Conservation (phyloP, 371 early-diverging fungal genomes). For the Zopfochytrium polystomum region DNA sequence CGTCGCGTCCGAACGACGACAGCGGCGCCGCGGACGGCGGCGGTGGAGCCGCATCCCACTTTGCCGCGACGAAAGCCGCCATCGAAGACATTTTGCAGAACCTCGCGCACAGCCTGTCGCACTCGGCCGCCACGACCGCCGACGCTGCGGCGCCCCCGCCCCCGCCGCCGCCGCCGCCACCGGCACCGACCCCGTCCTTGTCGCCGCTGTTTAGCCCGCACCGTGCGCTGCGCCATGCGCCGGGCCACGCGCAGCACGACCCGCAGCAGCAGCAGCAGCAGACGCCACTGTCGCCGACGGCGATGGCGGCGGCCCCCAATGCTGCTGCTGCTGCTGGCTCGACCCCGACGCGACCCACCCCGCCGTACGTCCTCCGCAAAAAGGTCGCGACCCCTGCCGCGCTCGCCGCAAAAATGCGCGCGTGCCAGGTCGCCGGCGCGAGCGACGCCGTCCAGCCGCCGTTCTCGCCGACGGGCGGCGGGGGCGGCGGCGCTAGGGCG, state of each 20-base stretch:
- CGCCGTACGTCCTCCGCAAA: neutral
- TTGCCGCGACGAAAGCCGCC: neutral
- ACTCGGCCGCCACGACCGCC: neutral
- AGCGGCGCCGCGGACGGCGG: too few species aligned
- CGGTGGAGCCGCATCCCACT: too few species aligned
- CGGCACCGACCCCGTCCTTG: neutral
- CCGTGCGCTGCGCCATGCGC: neutral
- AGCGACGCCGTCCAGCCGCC: too few species aligned
- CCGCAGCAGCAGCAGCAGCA: neutral
- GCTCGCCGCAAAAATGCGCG: neutral
- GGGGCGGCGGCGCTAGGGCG: neutral
- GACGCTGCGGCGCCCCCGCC: neutral
- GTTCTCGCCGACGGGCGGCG: too few species aligned
- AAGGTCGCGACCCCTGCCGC: neutral
- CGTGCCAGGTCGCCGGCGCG: neutral
- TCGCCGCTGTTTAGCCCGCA: neutral
- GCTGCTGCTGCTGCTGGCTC: neutral
- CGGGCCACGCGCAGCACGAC: neutral
- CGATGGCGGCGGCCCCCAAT: neutral
- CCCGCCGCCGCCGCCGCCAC: neutral
- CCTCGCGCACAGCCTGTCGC: neutral
- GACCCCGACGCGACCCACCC: neutral
- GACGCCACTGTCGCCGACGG: neutral
- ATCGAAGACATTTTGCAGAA: neutral
- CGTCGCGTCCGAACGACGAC: too few species aligned